Conservation (phyloP, 176 grass and related monocot genomes). For the Pontederia paniculata region DNA sequence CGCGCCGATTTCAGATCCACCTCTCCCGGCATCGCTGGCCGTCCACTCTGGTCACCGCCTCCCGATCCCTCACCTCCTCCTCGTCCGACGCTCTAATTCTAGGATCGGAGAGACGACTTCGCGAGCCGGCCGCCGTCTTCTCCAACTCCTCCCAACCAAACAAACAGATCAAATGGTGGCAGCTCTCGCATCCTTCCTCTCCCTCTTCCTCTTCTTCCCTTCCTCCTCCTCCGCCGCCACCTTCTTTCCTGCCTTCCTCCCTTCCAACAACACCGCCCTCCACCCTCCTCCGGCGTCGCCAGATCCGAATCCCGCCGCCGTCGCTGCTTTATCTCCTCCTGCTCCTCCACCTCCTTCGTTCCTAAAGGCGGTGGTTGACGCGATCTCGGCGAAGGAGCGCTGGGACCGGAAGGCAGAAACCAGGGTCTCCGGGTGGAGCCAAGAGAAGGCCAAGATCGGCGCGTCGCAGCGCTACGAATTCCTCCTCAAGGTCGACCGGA, state of each 20-base stretch:
- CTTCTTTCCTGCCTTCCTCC: not conserved
- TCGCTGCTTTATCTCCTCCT: not conserved
- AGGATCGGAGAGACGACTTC: too few species aligned
- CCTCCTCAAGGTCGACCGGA: slow-evolving; percentile 32
- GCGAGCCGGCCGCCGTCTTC: too few species aligned
- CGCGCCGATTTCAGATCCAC: too few species aligned
- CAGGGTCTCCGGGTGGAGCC: slow-evolving; percentile 39
- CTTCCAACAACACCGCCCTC: not conserved
- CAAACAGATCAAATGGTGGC: too few species aligned
- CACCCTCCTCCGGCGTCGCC: not conserved
- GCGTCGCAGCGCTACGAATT: slow-evolving; percentile 55
- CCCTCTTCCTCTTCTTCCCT: slow-evolving; percentile 20
- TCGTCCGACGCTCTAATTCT: too few species aligned
- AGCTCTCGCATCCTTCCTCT: slow-evolving; percentile 17
- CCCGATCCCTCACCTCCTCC: too few species aligned
- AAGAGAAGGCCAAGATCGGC: slow-evolving; percentile 25
- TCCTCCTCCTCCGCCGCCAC: not conserved
- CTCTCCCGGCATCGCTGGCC: too few species aligned
- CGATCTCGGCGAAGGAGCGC: slow-evolving; percentile 46
- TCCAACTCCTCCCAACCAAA: too few species aligned
- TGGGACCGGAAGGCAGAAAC: slow-evolving; percentile 55
- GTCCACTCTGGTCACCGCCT: too few species aligned
- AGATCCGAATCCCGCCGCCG: too few species aligned
- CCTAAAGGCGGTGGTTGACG: slow-evolving; percentile 50
- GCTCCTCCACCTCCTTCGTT: slow-evolving; percentile 15